Percentiles rank a stretch among this genome's conserved stretches.
Conservation (phyloP, 2,329 filamentous ascomycete genomes). For the Thelonectria olida region DNA sequence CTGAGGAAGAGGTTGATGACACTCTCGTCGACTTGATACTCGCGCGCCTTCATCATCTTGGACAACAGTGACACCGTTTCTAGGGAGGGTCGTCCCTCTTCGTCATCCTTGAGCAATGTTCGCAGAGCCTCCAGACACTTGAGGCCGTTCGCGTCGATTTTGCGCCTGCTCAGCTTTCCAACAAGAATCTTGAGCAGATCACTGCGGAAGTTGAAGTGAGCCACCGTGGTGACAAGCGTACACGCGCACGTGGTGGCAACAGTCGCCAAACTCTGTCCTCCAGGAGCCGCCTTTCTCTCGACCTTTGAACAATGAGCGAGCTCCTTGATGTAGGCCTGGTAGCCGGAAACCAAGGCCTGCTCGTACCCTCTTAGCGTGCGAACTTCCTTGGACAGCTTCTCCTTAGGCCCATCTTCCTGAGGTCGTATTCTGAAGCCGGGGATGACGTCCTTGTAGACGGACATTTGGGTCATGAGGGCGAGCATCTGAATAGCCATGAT, state of each 20-base stretch:
- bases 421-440: slow-evolving; percentile 95
- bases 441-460: slow-evolving; percentile 95
- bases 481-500: slow-evolving; percentile 85
- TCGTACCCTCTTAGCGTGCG: slow-evolving; percentile 84
- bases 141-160: slow-evolving; percentile 76
- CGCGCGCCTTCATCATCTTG: slow-evolving; percentile 93
- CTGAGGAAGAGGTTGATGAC: slow-evolving; percentile 92
- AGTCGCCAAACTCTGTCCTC: slow-evolving; percentile 66
- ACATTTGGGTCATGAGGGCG: slow-evolving; percentile 83
- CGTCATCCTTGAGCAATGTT: slow-evolving; percentile 84
- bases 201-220: slow-evolving; percentile 95
- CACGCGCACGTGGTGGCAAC: slow-evolving; percentile 89
- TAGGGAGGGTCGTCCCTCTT: slow-evolving; percentile 87
- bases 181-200: slow-evolving; percentile 90
- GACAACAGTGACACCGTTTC: slow-evolving; percentile 86
- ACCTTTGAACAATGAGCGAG: slow-evolving; percentile 74
- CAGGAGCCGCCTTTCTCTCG: slow-evolving; percentile 50
- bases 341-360: slow-evolving; percentile 84
- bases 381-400: slow-evolving; percentile 92
- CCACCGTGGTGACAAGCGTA: slow-evolving; percentile 80
- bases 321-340: slow-evolving; percentile 84
- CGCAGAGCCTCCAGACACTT: slow-evolving; percentile 84
- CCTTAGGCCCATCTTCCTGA: slow-evolving; percentile 77
- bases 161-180: slow-evolving; percentile 79
- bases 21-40: slow-evolving; percentile 84